Evolutionary conservation across 768 basidiomycete genomes (phyloP), one percentile per base, ranked within the genome.

Genomic region (Heimioporus sp.): DNA sequence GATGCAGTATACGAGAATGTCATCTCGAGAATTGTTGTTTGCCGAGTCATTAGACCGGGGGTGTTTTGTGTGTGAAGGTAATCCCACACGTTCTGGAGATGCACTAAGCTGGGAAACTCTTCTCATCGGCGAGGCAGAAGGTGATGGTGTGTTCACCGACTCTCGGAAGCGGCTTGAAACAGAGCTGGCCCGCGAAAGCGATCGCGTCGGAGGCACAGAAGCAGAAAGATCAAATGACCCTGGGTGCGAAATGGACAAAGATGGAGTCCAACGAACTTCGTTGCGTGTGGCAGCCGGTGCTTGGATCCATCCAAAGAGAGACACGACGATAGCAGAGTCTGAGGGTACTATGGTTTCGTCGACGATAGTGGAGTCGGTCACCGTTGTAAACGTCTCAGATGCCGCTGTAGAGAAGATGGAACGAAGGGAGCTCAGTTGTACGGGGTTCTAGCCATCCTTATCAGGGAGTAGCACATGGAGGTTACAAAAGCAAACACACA

Each of bases 1-100:
- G 10, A 71, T 55, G 55, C 90, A 92, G 53, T 83, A 78, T 2
- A 91, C 67, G 10, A 87, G 72, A 0, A 80, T 68, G 24, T 79
- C 74, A 30, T 82, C 82, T 12, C 73, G 71, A 2, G 54, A 21
- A 49, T 34, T 16, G 36, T 36, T 2, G 20, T 28, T 8, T 1
- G 43, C n/a, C 28, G 40, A 40, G 39, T 32, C 38, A 24, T 35
- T 49, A 30, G 42, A 41, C 49, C 52, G 43, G 8, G 46, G n/a
- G 19, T 37, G 40, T 38, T 52, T 63, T 48, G 20, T 16, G n/a
- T 47, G 54, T 10, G 49, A 54, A 21, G 47, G 47, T 32, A n/a
- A n/a, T 7, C 49, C 43, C 28, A 36, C 12, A 13, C 55, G 63
- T 21, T 53, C 38, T 0, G 64, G 57, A 19, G 65, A 64, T 10